A percentile compares a stretch with the other conserved stretches of the same genome.
phyloP scores from a whole-genome alignment of 192 early-diverging fungal genomes.

The Backusella circina region DNA sequence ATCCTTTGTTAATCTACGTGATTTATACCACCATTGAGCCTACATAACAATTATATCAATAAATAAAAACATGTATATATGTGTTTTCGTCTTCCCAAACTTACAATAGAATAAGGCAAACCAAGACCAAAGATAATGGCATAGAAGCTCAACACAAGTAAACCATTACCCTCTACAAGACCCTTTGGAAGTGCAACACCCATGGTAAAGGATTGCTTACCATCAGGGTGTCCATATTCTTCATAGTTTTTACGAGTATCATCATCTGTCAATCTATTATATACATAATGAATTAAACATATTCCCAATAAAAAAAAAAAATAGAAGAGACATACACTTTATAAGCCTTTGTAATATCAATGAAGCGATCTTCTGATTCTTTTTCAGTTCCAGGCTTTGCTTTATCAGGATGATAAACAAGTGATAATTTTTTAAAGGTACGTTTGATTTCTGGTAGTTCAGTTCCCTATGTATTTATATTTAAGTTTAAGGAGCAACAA shows the following conservation, averaged over 20 bases:
- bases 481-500: neutral
- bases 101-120: conserved; percentile 82
- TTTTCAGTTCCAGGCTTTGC: conserved; percentile 63
- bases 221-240: conserved; percentile 96
- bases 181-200: conserved; percentile 92
- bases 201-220: conserved; percentile 87
- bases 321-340: conserved; percentile 68
- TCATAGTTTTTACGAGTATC: conserved; percentile 89
- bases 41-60: neutral
- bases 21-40: conserved; percentile 94
- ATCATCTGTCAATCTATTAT: conserved; percentile 79
- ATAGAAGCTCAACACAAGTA: conserved; percentile 83
- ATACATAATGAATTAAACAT: neutral
- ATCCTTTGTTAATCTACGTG: conserved; percentile 85
- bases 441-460: conserved; percentile 59
- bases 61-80: too few relatives aligned
- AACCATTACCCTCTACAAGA: conserved; percentile 85
- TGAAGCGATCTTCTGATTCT: conserved; percentile 70
- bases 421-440: conserved; percentile 66
- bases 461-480: conserved; percentile 32
- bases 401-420: conserved; percentile 76
- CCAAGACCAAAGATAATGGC: conserved; percentile 83
- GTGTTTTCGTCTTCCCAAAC: neutral
- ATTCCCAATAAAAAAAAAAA: neutral
- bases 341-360: conserved; percentile 90